Conservation (phyloP, 768 basidiomycete species). For the Serendipita sp. region DNA sequence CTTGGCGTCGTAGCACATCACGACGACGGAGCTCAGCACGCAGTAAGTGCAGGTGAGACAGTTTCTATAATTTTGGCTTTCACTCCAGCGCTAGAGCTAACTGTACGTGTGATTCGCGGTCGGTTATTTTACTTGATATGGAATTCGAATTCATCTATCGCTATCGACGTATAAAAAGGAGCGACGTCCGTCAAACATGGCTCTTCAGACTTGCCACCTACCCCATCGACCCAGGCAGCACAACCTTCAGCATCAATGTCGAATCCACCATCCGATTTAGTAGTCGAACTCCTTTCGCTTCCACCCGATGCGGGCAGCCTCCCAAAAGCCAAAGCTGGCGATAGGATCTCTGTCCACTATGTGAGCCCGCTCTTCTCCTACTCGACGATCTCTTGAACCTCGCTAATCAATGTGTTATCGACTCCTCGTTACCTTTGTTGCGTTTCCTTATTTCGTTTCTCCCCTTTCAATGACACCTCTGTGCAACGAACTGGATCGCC, state of each 20-base stretch:
- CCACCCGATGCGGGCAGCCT: constrained; percentile 38
- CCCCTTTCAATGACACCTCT: no score
- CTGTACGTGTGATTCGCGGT: neutral
- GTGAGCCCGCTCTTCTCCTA: neutral
- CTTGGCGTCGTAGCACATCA: neutral
- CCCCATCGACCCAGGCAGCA: neutral
- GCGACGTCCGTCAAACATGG: neutral
- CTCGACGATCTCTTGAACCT: no score
- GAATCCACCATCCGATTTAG: constrained; percentile 36
- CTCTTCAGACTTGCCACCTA: neutral
- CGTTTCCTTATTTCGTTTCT: no score
- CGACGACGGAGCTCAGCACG: neutral
- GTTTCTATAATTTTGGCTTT: neutral
- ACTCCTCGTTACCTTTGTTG: no score
- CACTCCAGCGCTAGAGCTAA: neutral
- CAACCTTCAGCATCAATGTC: constrained; percentile 9
- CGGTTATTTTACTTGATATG: no score
- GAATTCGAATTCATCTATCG: no score
- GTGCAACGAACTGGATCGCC: no score
- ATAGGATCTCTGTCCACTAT: neutral
- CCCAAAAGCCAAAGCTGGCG: constrained; percentile 8
- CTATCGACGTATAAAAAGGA: neutral
- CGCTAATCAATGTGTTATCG: no score
- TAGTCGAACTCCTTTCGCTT: constrained; percentile 41
- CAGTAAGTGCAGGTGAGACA: neutral